Evolutionary conservation across 805 yeast species (phyloP).

Genomic region (Cyberlindnera maritima): DNA sequence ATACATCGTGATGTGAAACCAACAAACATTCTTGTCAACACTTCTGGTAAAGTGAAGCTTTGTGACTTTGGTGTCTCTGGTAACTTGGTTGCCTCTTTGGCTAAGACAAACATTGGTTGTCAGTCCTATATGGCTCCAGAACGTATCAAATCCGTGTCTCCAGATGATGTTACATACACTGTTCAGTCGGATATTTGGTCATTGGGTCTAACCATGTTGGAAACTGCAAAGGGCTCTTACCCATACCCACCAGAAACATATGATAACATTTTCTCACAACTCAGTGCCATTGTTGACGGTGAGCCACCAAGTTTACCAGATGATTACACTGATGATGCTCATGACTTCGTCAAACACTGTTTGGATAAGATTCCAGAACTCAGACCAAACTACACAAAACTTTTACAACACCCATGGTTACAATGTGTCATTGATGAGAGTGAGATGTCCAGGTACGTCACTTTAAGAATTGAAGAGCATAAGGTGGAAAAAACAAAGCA

Average conservation of each 20-base stretch:
- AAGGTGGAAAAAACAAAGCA: slow-evolving; percentile 19
- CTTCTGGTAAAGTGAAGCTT: slow-evolving; percentile 81
- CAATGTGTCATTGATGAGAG: slow-evolving; percentile 43
- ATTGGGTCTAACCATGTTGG: slow-evolving; percentile 79
- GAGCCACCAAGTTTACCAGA: slow-evolving; percentile 80
- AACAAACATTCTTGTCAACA: slow-evolving; percentile 82
- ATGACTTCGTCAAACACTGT: slow-evolving; percentile 73
- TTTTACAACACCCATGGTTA: slow-evolving; percentile 85
- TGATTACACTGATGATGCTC: slow-evolving; percentile 71
- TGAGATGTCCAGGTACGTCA: slow-evolving; percentile 36
- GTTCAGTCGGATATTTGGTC: slow-evolving; percentile 98
- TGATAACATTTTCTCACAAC: slow-evolving; percentile 85
- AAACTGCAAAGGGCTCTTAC: slow-evolving; percentile 85
- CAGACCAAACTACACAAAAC: slow-evolving; percentile 76
- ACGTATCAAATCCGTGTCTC: slow-evolving; percentile 72
- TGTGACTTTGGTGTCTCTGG: slow-evolving; percentile 98
- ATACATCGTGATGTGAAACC: slow-evolving; percentile 98
- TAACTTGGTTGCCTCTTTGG: slow-evolving; percentile 89
- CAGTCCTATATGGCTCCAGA: slow-evolving; percentile 99
- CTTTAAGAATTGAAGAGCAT: slow-evolving; percentile 32
- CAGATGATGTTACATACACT: slow-evolving; percentile 78
- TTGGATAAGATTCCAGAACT: slow-evolving; percentile 75
- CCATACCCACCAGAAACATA: slow-evolving; percentile 97
- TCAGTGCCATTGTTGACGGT: slow-evolving; percentile 95
- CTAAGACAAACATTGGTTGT: slow-evolving; percentile 95